Evolutionary conservation across 2,329 filamentous ascomycete genomes (phyloP).

Genomic region (Neurospora crassa): DNA sequence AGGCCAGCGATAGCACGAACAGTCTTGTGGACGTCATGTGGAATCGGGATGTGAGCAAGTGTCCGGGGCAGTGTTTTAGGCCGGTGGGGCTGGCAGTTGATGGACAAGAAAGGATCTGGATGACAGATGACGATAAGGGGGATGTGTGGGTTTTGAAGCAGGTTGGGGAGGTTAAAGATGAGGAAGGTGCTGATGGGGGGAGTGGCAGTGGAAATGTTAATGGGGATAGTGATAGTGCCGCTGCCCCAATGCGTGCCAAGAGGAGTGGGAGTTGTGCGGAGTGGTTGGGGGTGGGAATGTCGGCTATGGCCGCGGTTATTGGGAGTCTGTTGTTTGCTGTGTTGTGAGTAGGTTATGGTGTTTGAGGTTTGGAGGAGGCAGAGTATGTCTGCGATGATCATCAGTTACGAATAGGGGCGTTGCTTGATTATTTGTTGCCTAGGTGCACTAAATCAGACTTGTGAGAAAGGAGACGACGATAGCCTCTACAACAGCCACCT

Average conservation of each 20-base stretch:
- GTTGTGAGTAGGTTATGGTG: neutral
- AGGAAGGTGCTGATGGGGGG: neutral
- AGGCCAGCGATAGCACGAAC: slow-evolving; percentile 31
- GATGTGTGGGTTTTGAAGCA: slow-evolving; percentile 50
- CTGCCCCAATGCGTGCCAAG: neutral
- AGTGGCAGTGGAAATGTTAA: neutral
- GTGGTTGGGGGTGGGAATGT: slow-evolving; percentile 11
- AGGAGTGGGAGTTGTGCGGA: slow-evolving; percentile 6
- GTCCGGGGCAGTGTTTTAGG: slow-evolving; percentile 50
- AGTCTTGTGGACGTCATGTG: slow-evolving; percentile 43
- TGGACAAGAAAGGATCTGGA: slow-evolving; percentile 44
- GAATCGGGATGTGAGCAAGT: slow-evolving; percentile 42
- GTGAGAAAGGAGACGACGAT: neutral
- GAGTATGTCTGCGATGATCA: neutral
- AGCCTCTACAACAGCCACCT: neutral
- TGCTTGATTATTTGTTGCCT: neutral
- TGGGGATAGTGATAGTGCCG: slow-evolving; percentile 2
- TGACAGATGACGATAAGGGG: slow-evolving; percentile 53
- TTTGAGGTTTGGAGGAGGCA: neutral
- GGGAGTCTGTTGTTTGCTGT: slow-evolving; percentile 12
- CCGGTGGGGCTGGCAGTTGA: slow-evolving; percentile 50
- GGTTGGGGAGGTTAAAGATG: slow-evolving; percentile 12
- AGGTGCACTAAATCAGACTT: neutral
- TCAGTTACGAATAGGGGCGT: neutral
- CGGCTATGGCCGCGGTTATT: slow-evolving; percentile 11